Evolutionary conservation across 208 protist species (phyloP).

Genomic region (Acanthamoeba culbertsoni): DNA sequence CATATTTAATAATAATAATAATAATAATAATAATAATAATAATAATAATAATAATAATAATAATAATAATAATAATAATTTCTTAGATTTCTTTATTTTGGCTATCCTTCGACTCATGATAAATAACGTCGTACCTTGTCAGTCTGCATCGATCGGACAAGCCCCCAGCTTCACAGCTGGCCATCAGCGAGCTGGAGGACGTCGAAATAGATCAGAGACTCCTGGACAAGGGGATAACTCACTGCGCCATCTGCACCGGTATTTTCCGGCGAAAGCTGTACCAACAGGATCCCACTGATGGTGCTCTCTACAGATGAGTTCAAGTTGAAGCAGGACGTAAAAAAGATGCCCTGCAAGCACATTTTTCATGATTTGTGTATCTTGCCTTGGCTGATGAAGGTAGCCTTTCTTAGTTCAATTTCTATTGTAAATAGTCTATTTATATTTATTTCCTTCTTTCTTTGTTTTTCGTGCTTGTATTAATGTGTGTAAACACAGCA

Average conservation of each 20-base stretch:
- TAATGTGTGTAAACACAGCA: background rate
- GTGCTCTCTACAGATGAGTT: background rate
- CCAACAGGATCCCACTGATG: too few relatives aligned
- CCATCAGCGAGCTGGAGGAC: constrained; percentile 45
- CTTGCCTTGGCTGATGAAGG: constrained; percentile 18
- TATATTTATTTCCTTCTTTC: background rate
- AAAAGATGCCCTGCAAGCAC: constrained; percentile 33
- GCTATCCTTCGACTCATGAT: too few relatives aligned
- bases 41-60: background rate
- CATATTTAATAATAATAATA: background rate
- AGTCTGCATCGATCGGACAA: background rate
- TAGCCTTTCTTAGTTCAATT: background rate
- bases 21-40: background rate
- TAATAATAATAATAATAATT: background rate
- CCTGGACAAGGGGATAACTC: constrained; percentile 10
- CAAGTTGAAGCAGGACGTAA: constrained; percentile 8
- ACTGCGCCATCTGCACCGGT: constrained; percentile 31
- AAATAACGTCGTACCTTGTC: too few relatives aligned
- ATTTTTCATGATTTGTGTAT: constrained; percentile 13
- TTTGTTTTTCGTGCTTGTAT: background rate
- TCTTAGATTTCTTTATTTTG: background rate
- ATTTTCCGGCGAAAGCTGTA: background rate
- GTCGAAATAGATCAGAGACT: constrained; percentile 2
- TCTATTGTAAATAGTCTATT: too few relatives aligned
- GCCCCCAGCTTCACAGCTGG: constrained; percentile 13